Evolutionary conservation across 1,139 yeast species (phyloP), one percentile per base, ranked within the genome.

Genomic region (Pichia inconspicua): DNA sequence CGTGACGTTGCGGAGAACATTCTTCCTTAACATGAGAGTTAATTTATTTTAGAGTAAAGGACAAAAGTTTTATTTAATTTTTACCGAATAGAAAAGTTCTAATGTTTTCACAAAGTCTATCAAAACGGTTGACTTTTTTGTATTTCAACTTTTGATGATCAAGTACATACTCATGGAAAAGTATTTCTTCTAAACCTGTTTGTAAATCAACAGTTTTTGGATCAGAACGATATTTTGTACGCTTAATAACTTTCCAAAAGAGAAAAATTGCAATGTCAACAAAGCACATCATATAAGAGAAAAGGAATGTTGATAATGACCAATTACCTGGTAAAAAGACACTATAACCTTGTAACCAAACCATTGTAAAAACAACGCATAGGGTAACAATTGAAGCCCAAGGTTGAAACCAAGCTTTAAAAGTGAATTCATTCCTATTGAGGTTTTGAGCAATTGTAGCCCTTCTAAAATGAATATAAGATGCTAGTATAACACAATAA

Each of bases 271-370:
- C 78, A 46, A 82, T 62, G 58, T 81, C 80, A 43, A 84, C 67
- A 51, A 83, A 83, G 27, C 84, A 72, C 79, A 84, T 78, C 55
- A 85, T 65, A 60, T 84, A 85, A 52, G 77, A 74, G 60, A 84
- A 83, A 50, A 85, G 63, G 58, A 85, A 86, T 14, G 79, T 72
- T 52, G 80, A 67, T 19, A 72, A 62, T 45, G 68, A 66, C 94
- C 94, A 86, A 2, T 84, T 85, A 2, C 85, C 86, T 5, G 78
- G 78, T 50, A 80, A 63, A 58, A 86, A 86, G 0, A 80, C 84
- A 5, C 76, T 68, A 63, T 83, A 86, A 9, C 92, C 89, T 50
- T 80, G 74, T 27, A 82, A 65, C 52, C 82, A 74, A 38, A 78
- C 73, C 86, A 85, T 82, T 10, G 65, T 59, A 55, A 84, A 73